Evolutionary conservation across 2,329 filamentous ascomycete genomes (phyloP), one percentile per base, ranked within the genome.

Genomic region (Trichoderma sp.): DNA sequence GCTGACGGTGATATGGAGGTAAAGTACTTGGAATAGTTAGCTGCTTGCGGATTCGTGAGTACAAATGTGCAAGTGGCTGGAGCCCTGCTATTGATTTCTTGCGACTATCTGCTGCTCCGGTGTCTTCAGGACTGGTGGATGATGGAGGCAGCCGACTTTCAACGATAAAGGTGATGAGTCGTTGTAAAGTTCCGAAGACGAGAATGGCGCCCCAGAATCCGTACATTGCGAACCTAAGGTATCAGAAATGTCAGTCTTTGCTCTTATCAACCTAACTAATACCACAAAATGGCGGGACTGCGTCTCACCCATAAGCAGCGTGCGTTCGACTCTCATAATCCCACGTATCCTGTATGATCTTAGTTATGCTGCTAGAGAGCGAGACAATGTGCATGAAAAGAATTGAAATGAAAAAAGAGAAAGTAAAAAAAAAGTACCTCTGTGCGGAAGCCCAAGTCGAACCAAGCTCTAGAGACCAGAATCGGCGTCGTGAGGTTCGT

Each of bases 401-500:
- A 42, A 45, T 5, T 25, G 2, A 6, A 25, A 48, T 48, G 3
- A n/a, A 5, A 17, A 19, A n/a, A n/a, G n/a, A n/a, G 2, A 6
- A 25, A 48, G 34, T 1, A n/a, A 5, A 17, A 19, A 42, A 27
- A 25, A 10, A 48, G 10, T 53, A 29, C 60, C 60, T 64, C 48
- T 32, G 60, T 64, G n/a, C 45, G 48, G 34, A 54, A 54, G 5
- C 60, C 60, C 34, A 64, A 32, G 25, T 64, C 22, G 12, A 64
- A 64, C 60, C 60, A 64, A 32, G 32, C 34, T 22, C 17, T 39
- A 3, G 60, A 39, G 12, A 64, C 17, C 7, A 64, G 7, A 54
- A 64, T 15, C 25, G 60, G 60, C 25, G 34, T 64, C 7, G 60
- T 64, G 12, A 64, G 60, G 15, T 64, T 64, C n/a, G 35, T 64